A percentile compares a stretch with the other conserved stretches of the same genome.
These are phyloP conservation scores for Dactylellina leptospora DNA, from an alignment of 2,329 filamentous ascomycete genomes.

Conservation along the genomic window DNA sequence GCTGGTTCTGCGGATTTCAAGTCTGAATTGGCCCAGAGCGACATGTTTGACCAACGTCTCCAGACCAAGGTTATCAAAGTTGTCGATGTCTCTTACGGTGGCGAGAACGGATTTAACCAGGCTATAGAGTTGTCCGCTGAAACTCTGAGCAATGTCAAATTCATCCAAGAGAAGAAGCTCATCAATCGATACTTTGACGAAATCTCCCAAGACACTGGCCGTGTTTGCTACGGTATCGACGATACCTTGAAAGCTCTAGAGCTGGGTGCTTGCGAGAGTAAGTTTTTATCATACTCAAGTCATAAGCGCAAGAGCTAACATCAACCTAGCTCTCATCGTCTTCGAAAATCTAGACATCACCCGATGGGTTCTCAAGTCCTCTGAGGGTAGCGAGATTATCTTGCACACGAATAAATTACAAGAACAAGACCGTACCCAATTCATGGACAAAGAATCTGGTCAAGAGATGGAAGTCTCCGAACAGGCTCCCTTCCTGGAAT, in stretches of 20 bases:
- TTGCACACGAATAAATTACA: conserved; percentile 89
- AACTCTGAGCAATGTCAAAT: conserved; percentile 98
- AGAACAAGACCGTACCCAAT: conserved; percentile 80
- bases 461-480: conserved; percentile 96
- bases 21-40: conserved; percentile 96
- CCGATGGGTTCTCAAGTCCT: conserved; percentile 86
- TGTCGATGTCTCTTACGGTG: conserved; percentile 97
- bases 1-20: conserved; percentile 99
- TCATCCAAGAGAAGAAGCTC: conserved; percentile 99
- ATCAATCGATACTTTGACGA: conserved; percentile 99
- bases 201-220: conserved; percentile 96
- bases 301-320: neutral
- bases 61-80: conserved; percentile 98
- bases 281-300: conserved; percentile 2
- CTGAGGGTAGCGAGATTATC: conserved; percentile 74
- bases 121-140: conserved; percentile 94
- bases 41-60: conserved; percentile 93
- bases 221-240: conserved; percentile 96
- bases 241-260: conserved; percentile 97
- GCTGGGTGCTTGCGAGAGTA: conserved; percentile 86
- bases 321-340: conserved; percentile 74
- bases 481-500: conserved; percentile 94
- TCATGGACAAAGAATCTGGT: conserved; percentile 94
- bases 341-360: conserved; percentile 97
- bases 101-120: conserved; percentile 99